Base-by-base conservation (phyloP, 2,329 filamentous ascomycete species). In the Biscogniauxia sp. region DNA sequence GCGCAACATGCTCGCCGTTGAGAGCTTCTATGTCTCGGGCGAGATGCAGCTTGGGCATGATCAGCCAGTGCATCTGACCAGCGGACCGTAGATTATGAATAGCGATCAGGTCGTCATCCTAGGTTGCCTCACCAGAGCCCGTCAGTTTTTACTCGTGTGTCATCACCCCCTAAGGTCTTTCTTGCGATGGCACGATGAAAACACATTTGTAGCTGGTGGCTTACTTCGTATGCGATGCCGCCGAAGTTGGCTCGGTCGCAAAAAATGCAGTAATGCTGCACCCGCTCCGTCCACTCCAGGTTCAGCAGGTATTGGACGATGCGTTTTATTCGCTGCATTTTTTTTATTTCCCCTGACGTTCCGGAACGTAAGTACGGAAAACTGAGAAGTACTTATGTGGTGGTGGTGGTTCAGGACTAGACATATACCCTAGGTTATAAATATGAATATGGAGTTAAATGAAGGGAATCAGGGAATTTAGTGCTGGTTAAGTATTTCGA, bases 11-110 rank as follows among this genome's bases (percentile, higher is more conserved):
- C 11, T 1, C 20, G 5, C 45, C 20, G 15, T 51, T 51, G 17
- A 60, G 51, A 20, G 49, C 53, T 41, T 62, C 60, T n/a, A 62
- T 57, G 15, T 62, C 60, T 2, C 60, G 60, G 13, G 37, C n/a
- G 1, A 13, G 23, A 51, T 62, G 60, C 1, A 17, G 13, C 32
- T 57, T 62, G 1, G 57, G 60, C 53, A 62, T 56, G 19, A 62
- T 59, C 5, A 62, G 57, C 57, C 57, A 62, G 54, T 62, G 60
- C 8, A 28, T 54, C 17, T 53, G 37, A 3, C 60, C 60, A 9
- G 57, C 60, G 49, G 17, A 50, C 26, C 53, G 55, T 19, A 1
- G 2, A 11, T 45, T 25, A 23, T 37, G 15, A 8, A 11, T 5
- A 17, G 23, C 28, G 9, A 32, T 58, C 19, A 61, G 28, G 19